These are phyloP conservation scores for Lactarius hatsudake DNA, from an alignment of 768 basidiomycete species.

Conservation along the genomic window DNA sequence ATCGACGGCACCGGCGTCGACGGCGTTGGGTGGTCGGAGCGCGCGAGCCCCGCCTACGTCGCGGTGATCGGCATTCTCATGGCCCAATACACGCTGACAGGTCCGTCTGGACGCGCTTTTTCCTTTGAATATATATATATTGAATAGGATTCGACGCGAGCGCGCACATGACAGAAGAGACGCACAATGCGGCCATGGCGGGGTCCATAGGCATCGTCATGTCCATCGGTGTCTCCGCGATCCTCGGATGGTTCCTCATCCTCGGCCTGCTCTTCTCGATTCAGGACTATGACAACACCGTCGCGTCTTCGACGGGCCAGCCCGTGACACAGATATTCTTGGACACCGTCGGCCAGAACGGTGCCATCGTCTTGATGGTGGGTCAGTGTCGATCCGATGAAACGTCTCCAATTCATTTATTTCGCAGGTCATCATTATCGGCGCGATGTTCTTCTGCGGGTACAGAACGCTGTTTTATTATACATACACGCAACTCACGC, in stretches of 20 bases:
- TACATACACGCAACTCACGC: not conserved
- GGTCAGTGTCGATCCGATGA: not conserved
- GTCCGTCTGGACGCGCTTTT: conserved; percentile 32
- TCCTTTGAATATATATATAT: not conserved
- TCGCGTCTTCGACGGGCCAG: conserved; percentile 54
- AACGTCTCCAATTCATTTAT: not conserved
- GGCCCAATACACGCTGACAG: conserved; percentile 76
- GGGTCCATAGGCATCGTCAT: conserved; percentile 67
- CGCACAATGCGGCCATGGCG: conserved; percentile 56
- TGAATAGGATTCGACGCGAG: conserved; percentile 66
- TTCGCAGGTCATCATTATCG: conserved; percentile 57
- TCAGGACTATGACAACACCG: conserved; percentile 59
- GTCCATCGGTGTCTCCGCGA: conserved; percentile 67
- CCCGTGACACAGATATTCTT: conserved; percentile 79
- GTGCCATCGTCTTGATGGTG: conserved; percentile 74
- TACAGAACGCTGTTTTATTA: conserved; percentile 25
- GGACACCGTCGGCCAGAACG: conserved; percentile 70
- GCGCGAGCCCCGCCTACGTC: conserved; percentile 70
- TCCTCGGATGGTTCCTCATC: conserved; percentile 75
- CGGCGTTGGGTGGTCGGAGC: conserved; percentile 57
- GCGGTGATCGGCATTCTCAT: conserved; percentile 68
- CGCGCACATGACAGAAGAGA: conserved; percentile 79
- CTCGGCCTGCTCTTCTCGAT: conserved; percentile 74
- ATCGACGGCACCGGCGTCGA: conserved; percentile 62
- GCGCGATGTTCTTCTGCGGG: conserved; percentile 75